Base-by-base conservation (phyloP, 2,329 filamentous ascomycete genomes). In the Fusarium drepaniforme region DNA sequence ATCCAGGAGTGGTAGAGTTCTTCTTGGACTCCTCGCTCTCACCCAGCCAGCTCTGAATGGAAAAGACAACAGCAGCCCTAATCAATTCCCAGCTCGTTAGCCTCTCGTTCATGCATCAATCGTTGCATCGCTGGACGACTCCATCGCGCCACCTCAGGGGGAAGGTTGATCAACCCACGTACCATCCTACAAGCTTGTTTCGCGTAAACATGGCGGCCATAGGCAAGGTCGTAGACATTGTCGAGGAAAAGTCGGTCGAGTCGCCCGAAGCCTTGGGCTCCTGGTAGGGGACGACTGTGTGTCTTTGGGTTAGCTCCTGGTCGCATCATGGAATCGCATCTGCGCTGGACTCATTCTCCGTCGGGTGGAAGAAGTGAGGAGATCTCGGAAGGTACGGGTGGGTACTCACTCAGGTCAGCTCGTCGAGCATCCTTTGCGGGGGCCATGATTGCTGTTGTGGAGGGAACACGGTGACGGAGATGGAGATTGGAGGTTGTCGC, bases 211-310 rank as follows among this genome's bases (percentile, higher is more conserved):
- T 81, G 40, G 88, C 94, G 84, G 93, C 95, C 96, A 98, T 98
- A 69, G 96, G 96, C 81, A 98, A 88, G 40, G 96, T 97, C 81
- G 93, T 96, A 33, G 89, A 86, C 66, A 92, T 80, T 33, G 88
- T 94, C 84, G 93, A 93, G 64, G 90, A 88, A 83, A 97, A 90
- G 81, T 98, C 95, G 75, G 89, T 86, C 73, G 86, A 79, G 23
- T 90, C 89, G 80, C 88, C 89, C 79, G 92, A 91, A 78, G 90
- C 87, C 59, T 88, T 86, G 51, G 95, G 94, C 78, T 93, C 93
- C 84, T 94, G 91, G 84, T 97, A 98, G 71, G 96, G 96, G 78
- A 98, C 94, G 82, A 96, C 96, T 98, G 82, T 37, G 25, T n/a
- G 67, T 46, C 53, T 53, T 28, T n/a, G 53, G 38, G 69, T 73